These are phyloP conservation scores for Ophiocordyceps robertsii DNA, from an alignment of 2,329 filamentous ascomycete species.

Conservation along the genomic window DNA sequence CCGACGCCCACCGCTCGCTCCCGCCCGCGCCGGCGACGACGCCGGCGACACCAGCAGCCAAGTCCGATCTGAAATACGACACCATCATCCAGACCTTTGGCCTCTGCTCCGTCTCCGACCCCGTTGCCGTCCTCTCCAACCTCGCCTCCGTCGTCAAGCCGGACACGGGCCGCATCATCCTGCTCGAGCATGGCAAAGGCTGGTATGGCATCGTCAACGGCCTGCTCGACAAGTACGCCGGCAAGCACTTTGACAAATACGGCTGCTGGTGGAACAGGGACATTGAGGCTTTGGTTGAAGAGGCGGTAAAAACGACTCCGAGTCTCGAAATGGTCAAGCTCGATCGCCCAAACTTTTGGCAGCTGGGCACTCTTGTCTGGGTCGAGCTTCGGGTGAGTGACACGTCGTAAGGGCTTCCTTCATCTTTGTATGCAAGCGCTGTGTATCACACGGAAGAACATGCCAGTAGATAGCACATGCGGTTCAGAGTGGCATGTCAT, in stretches of 20 bases:
- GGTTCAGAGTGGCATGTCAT: slow-evolving; percentile 4
- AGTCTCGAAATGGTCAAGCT: slow-evolving; percentile 44
- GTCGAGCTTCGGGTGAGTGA: slow-evolving; percentile 37
- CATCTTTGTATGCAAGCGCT: not conserved
- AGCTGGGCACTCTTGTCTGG: slow-evolving; percentile 45
- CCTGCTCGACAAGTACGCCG: slow-evolving; percentile 40
- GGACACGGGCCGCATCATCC: slow-evolving; percentile 42
- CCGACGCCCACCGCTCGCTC: slow-evolving; percentile 31
- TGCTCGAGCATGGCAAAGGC: slow-evolving; percentile 50
- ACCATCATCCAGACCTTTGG: slow-evolving; percentile 52
- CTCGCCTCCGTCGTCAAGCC: slow-evolving; percentile 39
- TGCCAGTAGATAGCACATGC: not conserved
- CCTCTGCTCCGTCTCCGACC: slow-evolving; percentile 47
- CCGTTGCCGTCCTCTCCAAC: slow-evolving; percentile 36
- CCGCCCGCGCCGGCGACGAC: slow-evolving; percentile 22
- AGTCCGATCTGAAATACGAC: slow-evolving; percentile 33
- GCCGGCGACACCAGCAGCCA: slow-evolving; percentile 12
- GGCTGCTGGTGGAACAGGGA: slow-evolving; percentile 60
- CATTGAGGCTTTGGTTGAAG: slow-evolving; percentile 38
- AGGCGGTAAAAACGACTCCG: slow-evolving; percentile 31
- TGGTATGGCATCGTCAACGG: slow-evolving; percentile 40
- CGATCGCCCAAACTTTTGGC: slow-evolving; percentile 35
- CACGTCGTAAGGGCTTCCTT: not conserved
- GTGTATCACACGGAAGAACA: not conserved
- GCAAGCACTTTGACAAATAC: slow-evolving; percentile 42